Percentiles rank a stretch among this genome's conserved stretches.
phyloP scores from a whole-genome alignment of 305 asterid genomes.

The Withania somnifera region DNA sequence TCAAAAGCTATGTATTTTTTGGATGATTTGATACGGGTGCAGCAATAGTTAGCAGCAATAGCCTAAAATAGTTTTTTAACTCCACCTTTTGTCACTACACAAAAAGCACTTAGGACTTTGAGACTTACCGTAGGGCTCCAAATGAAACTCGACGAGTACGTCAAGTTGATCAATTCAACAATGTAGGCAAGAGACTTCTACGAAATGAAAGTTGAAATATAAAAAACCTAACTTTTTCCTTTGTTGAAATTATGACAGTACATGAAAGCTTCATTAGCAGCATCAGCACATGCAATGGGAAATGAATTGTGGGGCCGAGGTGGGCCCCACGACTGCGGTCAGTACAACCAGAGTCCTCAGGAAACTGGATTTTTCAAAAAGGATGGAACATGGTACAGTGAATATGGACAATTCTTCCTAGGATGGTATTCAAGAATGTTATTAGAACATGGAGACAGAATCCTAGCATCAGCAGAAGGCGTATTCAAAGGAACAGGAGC shows the following conservation, averaged over 20 bases:
- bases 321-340: conserved; percentile 85
- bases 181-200: not conserved
- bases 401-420: conserved; percentile 65
- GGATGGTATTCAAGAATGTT: conserved; percentile 76
- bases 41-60: not conserved
- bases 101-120: no score
- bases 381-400: conserved; percentile 78
- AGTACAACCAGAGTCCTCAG: conserved; percentile 70
- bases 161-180: no score
- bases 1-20: not conserved
- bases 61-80: not conserved
- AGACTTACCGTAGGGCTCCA: no score
- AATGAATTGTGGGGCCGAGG: conserved; percentile 61
- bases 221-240: not conserved
- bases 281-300: conserved; percentile 59
- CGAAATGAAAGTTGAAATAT: not conserved
- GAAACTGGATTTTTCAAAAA: conserved; percentile 69
- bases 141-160: no score
- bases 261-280: conserved; percentile 83
- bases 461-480: conserved; percentile 50
- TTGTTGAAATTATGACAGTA: conserved; percentile 37
- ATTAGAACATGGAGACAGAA: conserved; percentile 67
- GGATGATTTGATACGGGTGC: not conserved
- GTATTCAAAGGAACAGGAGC: conserved; percentile 64
- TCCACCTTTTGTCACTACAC: not conserved